Evolutionary conservation across 371 early-diverging fungal species (phyloP).

Genomic region (Mortierella polycephala): DNA sequence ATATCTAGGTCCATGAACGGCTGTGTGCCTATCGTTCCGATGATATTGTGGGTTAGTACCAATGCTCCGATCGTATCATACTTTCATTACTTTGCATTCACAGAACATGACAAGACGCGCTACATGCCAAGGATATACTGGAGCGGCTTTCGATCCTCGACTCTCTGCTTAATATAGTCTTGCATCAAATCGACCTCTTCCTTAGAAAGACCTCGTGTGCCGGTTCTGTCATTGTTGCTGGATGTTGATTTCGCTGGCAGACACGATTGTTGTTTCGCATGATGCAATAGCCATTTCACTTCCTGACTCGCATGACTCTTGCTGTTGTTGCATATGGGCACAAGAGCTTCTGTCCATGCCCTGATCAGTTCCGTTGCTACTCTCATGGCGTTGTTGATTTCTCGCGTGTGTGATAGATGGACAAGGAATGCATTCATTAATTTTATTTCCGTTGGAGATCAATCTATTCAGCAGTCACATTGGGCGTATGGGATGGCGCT

Average conservation of each 20-base stretch:
- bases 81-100: neutral
- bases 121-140: conserved; percentile 84
- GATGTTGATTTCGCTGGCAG: neutral
- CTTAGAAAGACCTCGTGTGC: conserved; percentile 6
- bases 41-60: neutral
- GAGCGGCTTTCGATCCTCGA: conserved; percentile 74
- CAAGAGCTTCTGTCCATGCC: conserved; percentile 41
- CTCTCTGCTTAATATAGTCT: conserved; percentile 61
- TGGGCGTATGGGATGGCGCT: too few relatives aligned
- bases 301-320: conserved; percentile 45
- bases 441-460: conserved; percentile 2
- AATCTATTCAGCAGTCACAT: too few relatives aligned
- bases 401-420: neutral
- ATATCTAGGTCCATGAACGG: conserved; percentile 86
- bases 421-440: neutral
- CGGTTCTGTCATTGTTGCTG: neutral
- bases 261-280: conserved; percentile 22
- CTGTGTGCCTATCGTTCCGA: conserved; percentile 67
- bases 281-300: conserved; percentile 44
- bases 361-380: conserved; percentile 24
- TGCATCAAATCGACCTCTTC: conserved; percentile 47
- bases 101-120: neutral
- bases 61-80: too few relatives aligned
- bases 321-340: conserved; percentile 51
- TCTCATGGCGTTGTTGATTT: conserved; percentile 10